Evolutionary conservation across 73 alveolate genomes (phyloP).

Genomic region (Paramecium caudatum): DNA sequence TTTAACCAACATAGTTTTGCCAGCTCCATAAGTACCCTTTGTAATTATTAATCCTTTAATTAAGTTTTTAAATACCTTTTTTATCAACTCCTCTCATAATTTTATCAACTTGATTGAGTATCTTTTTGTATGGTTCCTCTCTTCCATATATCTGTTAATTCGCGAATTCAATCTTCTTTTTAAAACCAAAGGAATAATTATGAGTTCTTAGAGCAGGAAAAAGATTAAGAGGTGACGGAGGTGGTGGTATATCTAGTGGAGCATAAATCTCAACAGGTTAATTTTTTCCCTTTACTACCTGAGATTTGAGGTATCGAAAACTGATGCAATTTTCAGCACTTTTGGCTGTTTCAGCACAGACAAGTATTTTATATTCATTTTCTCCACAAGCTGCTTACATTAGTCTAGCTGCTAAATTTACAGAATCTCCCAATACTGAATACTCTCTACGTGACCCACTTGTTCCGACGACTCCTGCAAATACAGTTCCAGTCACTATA

Average conservation of each 20-base stretch:
- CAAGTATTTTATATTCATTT: conserved; percentile 43
- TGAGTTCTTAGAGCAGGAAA: conserved; percentile 45
- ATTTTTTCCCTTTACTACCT: conserved; percentile 66
- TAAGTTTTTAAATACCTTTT: neutral
- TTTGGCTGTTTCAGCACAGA: conserved; percentile 64
- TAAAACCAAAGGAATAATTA: conserved; percentile 21
- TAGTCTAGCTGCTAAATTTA: conserved; percentile 94
- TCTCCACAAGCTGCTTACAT: conserved; percentile 83
- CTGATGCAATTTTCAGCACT: conserved; percentile 53
- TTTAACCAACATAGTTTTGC: conserved; percentile 36
- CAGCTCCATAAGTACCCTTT: conserved; percentile 63
- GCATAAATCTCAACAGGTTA: conserved; percentile 58
- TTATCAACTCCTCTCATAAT: conserved; percentile 61
- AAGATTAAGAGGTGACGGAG: neutral
- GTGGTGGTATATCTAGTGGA: conserved; percentile 6
- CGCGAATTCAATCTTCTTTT: neutral
- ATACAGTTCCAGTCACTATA: conserved; percentile 93
- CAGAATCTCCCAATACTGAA: conserved; percentile 96
- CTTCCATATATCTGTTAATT: conserved; percentile 9
- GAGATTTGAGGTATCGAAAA: conserved; percentile 9
- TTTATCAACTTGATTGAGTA: conserved; percentile 53
- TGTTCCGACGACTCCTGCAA: conserved; percentile 96
- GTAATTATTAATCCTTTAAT: conserved; percentile 12
- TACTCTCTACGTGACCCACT: conserved; percentile 95
- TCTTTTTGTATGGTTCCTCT: conserved; percentile 51